Base-by-base conservation (phyloP, 1,284 basidiomycete genomes). In the Meira nashicola region DNA sequence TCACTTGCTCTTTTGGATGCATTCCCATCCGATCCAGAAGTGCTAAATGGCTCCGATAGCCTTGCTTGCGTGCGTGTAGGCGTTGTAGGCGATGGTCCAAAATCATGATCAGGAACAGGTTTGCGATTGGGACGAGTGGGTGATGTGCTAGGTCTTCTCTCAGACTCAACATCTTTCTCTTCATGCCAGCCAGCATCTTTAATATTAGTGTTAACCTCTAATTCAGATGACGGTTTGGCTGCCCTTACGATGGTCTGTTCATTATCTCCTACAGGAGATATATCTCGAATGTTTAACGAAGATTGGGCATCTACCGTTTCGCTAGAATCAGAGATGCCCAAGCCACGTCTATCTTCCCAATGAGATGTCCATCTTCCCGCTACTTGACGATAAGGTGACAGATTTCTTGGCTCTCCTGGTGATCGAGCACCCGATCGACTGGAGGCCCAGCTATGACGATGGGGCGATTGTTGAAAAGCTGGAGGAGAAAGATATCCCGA, bases 271-370 rank as follows among this genome's bases (percentile, higher is more conserved):
- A 15, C 48, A 33, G n/a, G 17, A 15, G 21, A 33, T 4, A 8
- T 8, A 33, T 33, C 28, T 33, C 8, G 28, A 8, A 33, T 8
- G 5, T 53, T n/a, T 5, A 39, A 53, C 7, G 12, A 17, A 2
- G 15, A 23, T 53, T 41, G 50, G 2, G 50, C 23, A 38, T n/a
- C 14, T 21, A 21, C 2, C 14, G 21, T 21, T 3, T 15, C 23
- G 17, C 28, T 37, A 23, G 12, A 14, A 33, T 53, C 46, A 17
- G n/a, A 14, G 17, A 21, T 25, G 17, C 46, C 50, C 50, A 53
- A 25, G 8, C 50, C 50, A 33, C 50, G 17, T 53, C 50, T 37
- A 23, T 53, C 50, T 41, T 53, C 50, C 50, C 50, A 53, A 14
- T 53, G 39, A 14, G 50, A 53, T 19, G 50, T 53, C 50, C 50